Conservation (phyloP, 345 rosid species). For the Eucalyptus melliodora region DNA sequence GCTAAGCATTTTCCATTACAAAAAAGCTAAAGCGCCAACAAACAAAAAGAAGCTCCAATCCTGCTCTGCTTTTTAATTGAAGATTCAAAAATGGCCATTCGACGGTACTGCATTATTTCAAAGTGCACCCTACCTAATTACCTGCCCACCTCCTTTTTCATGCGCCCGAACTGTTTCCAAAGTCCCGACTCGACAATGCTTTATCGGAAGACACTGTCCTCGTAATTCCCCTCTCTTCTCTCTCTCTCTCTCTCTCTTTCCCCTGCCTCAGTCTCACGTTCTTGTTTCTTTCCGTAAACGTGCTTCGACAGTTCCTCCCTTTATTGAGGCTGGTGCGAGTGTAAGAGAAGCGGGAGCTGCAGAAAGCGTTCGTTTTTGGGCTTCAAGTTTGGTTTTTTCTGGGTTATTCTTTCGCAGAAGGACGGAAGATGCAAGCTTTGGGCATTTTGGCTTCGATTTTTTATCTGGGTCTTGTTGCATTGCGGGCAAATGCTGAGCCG, state of each 20-base stretch:
- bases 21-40: not conserved
- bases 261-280: not conserved
- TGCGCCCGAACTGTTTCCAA: not conserved
- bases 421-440: not conserved
- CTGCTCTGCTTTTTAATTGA: not conserved
- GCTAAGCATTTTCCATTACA: not conserved
- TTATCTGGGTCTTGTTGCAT: not conserved
- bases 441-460: not conserved
- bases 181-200: not conserved
- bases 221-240: not conserved
- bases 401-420: not conserved
- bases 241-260: not conserved
- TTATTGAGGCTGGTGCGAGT: not conserved
- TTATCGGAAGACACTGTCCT: not conserved
- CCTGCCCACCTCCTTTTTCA: not conserved
- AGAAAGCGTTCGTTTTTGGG: not conserved
- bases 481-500: slow-evolving; percentile 10
- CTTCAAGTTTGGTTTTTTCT: not conserved
- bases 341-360: not conserved
- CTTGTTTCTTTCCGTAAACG: not conserved
- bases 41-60: not conserved
- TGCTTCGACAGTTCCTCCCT: not conserved
- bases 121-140: not conserved
- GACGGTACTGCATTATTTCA: not conserved
- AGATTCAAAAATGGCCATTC: not conserved